Percentiles rank a stretch among this genome's conserved stretches.
These are phyloP conservation scores for Calamus simplicifolius DNA, from an alignment of 176 grass and related monocot species.

Conservation along the genomic window DNA sequence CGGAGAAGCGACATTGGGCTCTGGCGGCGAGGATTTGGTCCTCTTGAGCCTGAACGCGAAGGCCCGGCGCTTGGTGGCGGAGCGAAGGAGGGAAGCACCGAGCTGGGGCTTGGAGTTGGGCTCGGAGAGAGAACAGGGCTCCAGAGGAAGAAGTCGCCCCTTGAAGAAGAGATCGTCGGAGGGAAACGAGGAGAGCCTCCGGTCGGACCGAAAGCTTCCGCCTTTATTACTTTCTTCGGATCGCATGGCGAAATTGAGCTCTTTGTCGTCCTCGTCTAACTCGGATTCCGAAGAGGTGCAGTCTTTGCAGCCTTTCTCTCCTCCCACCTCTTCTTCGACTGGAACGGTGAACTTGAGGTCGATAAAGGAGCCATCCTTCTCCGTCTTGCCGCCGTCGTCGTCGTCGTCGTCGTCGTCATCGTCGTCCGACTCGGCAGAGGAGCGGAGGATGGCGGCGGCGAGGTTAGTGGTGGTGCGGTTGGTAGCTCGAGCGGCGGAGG, in stretches of 20 bases:
- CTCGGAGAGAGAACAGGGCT: slow-evolving; percentile 3
- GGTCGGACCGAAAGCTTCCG: not conserved
- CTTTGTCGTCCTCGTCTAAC: slow-evolving; percentile 24
- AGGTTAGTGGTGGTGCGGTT: not conserved
- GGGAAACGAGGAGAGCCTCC: slow-evolving; percentile 7
- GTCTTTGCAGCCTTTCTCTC: no score
- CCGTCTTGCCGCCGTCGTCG: no score
- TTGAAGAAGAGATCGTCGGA: slow-evolving; percentile 46
- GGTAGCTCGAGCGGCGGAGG: no score
- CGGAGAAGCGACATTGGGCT: not conserved
- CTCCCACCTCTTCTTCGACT: no score
- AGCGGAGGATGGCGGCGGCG: not conserved
- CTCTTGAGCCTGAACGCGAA: not conserved
- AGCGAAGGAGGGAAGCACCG: slow-evolving; percentile 1
- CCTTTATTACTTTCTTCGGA: slow-evolving; percentile 26
- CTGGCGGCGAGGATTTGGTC: not conserved
- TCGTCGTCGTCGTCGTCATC: no score
- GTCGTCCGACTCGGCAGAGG: no score
- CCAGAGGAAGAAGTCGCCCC: slow-evolving; percentile 3
- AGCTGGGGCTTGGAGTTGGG: slow-evolving; percentile 21
- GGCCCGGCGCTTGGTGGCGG: slow-evolving; percentile 3
- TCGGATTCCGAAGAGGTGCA: slow-evolving; percentile 29
- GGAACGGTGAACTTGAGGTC: slow-evolving; percentile 5
- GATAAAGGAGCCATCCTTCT: slow-evolving; percentile 13
- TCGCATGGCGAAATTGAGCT: slow-evolving; percentile 40